Conservation (phyloP, 2,329 filamentous ascomycete genomes). For the Dryadomyces sulphureus region DNA sequence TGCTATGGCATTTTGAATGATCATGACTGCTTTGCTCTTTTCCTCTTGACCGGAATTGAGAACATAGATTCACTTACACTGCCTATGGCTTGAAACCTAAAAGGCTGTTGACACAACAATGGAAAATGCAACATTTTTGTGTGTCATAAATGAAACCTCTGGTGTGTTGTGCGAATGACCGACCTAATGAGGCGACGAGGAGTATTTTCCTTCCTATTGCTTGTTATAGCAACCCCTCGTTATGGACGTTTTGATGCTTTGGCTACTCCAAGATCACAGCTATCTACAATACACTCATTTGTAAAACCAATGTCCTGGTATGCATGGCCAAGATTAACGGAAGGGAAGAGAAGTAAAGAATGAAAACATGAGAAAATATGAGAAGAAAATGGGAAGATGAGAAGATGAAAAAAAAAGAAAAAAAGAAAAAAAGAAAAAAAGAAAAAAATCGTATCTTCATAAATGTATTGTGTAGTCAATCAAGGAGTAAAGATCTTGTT, state of each 20-base stretch:
- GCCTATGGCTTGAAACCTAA: not conserved
- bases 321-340: not conserved
- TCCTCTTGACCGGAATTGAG: not conserved
- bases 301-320: not conserved
- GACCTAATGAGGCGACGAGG: not conserved
- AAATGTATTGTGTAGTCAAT: no score
- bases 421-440: not conserved
- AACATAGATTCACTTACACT: not conserved
- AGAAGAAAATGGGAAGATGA: not conserved
- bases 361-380: not conserved
- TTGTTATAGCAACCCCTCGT: no score
- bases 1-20: not conserved
- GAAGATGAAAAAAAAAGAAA: not conserved
- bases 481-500: slow-evolving; percentile 7
- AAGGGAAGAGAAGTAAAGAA: no score
- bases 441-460: not conserved
- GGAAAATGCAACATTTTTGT: not conserved
- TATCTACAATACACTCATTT: not conserved
- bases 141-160: not conserved
- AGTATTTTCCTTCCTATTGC: not conserved
- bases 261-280: not conserved
- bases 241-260: not conserved
- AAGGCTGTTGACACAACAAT: not conserved
- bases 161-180: not conserved
- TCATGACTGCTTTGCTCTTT: not conserved